phyloP scores from a whole-genome alignment of 2,329 filamentous ascomycete species.

The Diaporthe humulicola region DNA sequence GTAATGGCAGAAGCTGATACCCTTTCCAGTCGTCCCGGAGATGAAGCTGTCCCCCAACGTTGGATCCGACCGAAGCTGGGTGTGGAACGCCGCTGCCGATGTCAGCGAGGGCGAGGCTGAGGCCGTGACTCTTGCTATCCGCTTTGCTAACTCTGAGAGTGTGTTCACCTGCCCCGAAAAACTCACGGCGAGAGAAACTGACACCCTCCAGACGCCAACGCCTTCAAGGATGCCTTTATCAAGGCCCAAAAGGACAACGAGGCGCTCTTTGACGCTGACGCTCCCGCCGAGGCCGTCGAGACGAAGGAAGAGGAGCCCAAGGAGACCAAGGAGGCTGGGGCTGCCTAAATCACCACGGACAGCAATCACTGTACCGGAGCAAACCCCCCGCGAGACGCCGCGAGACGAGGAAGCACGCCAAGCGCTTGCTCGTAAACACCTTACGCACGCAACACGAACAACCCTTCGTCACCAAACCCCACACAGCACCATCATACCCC shows the following conservation, averaged over 20 bases:
- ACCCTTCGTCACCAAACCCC: conserved; percentile 28
- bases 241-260: conserved; percentile 98
- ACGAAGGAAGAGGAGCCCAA: conserved; percentile 47
- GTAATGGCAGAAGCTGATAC: conserved; percentile 20
- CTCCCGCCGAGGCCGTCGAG: conserved; percentile 52
- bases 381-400: conserved; percentile 9
- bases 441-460: conserved; percentile 15
- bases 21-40: conserved; percentile 84
- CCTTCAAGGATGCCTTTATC: conserved; percentile 97
- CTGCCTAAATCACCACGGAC: conserved; percentile 29
- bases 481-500: conserved; percentile 33
- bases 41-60: conserved; percentile 99
- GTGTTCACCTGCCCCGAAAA: conserved; percentile 55
- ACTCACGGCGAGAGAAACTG: conserved; percentile 41
- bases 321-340: conserved; percentile 46
- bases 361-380: neutral
- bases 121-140: conserved; percentile 94
- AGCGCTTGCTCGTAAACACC: neutral
- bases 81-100: conserved; percentile 98
- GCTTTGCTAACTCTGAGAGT: conserved; percentile 98
- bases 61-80: conserved; percentile 98
- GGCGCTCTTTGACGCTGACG: conserved; percentile 74
- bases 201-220: conserved; percentile 83
- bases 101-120: conserved; percentile 98
- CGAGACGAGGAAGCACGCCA: conserved; percentile 17